Evolutionary conservation across 2,329 filamentous ascomycete genomes (phyloP).

Genomic region (Fusarium haematococcum): DNA sequence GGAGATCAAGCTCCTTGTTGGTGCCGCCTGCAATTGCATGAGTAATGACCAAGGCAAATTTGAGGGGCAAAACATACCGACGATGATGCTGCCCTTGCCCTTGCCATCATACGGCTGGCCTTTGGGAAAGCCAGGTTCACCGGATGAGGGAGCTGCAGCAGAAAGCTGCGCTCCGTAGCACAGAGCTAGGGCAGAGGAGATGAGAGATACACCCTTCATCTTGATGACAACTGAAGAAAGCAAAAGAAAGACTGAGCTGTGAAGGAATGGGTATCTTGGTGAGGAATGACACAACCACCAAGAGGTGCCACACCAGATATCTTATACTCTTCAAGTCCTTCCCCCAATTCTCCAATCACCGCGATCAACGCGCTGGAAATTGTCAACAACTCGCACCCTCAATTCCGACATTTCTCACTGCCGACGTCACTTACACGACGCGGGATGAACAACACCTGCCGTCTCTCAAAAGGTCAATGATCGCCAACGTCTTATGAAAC

Average conservation of each 20-base stretch:
- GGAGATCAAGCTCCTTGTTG: conserved; percentile 69
- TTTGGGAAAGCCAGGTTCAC: conserved; percentile 52
- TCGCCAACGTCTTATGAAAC: conserved; percentile 16
- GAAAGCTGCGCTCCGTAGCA: conserved; percentile 14
- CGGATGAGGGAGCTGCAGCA: conserved; percentile 23
- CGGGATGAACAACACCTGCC: neutral
- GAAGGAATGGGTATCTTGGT: neutral
- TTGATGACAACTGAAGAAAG: neutral
- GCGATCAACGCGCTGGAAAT: conserved; percentile 1
- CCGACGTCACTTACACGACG: conserved; percentile 1
- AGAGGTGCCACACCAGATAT: neutral
- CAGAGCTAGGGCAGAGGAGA: conserved; percentile 28
- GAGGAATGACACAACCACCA: too few species aligned
- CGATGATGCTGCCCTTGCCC: conserved; percentile 68
- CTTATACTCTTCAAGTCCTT: conserved; percentile 8
- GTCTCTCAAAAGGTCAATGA: conserved; percentile 23
- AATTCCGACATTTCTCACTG: neutral
- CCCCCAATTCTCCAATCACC: neutral
- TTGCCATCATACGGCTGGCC: conserved; percentile 68
- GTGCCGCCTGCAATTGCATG: conserved; percentile 65
- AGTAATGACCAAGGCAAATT: too few species aligned
- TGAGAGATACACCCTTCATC: conserved; percentile 25
- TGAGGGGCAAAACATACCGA: conserved; percentile 56
- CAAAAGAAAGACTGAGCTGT: neutral
- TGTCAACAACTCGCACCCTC: neutral